These are phyloP conservation scores for Cylindricascospora bacillispora DNA, from an alignment of 1,139 yeast genomes.

Conservation along the genomic window DNA sequence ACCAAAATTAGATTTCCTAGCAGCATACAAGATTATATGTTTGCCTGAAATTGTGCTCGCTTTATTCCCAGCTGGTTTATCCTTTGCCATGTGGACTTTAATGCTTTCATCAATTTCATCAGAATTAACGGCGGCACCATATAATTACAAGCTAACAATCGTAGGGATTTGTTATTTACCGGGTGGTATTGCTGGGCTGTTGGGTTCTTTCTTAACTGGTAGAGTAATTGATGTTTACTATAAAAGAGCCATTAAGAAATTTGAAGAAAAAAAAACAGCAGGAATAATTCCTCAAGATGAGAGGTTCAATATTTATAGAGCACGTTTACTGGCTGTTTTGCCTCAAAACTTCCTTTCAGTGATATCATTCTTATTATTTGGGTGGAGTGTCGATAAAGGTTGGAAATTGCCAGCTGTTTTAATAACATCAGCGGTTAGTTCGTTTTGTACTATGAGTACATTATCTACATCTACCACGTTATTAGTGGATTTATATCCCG, in stretches of 20 bases:
- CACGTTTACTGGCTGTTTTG: conserved; percentile 33
- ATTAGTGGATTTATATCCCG: conserved; percentile 49
- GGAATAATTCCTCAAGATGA: conserved; percentile 16
- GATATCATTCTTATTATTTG: conserved; percentile 39
- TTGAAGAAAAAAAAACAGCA: conserved; percentile 16
- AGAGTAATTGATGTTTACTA: conserved; percentile 35
- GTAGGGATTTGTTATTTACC: conserved; percentile 56
- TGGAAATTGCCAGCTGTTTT: conserved; percentile 43
- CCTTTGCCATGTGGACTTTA: conserved; percentile 60
- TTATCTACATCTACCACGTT: conserved; percentile 42
- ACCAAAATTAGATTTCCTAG: conserved; percentile 32
- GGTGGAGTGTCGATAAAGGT: conserved; percentile 52
- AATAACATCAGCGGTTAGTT: conserved; percentile 40
- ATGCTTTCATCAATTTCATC: conserved; percentile 53
- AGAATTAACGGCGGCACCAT: conserved; percentile 32
- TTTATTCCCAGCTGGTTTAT: conserved; percentile 47
- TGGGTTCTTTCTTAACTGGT: conserved; percentile 41
- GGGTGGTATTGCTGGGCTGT: conserved; percentile 42
- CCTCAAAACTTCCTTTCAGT: conserved; percentile 30
- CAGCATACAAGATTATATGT: conserved; percentile 29
- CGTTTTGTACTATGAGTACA: conserved; percentile 42
- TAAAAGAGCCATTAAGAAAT: conserved; percentile 16
- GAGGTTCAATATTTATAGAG: conserved; percentile 34
- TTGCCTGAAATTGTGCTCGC: conserved; percentile 29
- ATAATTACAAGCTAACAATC: conserved; percentile 39